A percentile compares a stretch with the other conserved stretches of the same genome.
phyloP scores from a whole-genome alignment of 164 flowering plant species.

The Buxus sempervirens region DNA sequence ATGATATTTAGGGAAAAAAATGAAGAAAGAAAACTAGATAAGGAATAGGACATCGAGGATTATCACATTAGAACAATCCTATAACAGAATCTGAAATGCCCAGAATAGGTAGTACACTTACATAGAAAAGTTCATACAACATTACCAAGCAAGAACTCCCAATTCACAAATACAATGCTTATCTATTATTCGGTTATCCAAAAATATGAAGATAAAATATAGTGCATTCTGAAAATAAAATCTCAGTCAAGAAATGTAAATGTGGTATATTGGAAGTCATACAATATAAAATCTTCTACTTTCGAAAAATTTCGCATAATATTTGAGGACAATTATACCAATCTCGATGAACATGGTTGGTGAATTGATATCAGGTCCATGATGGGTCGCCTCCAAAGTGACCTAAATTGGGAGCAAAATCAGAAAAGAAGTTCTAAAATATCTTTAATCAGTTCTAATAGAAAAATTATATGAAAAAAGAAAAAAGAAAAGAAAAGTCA shows the following conservation, averaged over 20 bases:
- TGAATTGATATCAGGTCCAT: slow-evolving; percentile 71
- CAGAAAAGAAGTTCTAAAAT: not conserved
- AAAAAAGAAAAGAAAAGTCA: slow-evolving; percentile 2
- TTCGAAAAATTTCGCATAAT: not conserved
- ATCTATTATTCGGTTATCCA: not conserved
- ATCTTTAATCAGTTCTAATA: not conserved
- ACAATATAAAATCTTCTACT: not conserved
- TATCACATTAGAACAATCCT: too few species aligned
- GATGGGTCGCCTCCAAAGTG: slow-evolving; percentile 96
- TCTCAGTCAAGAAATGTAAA: not conserved
- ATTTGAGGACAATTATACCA: slow-evolving; percentile 38
- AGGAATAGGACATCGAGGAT: too few species aligned
- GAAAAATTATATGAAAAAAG: not conserved
- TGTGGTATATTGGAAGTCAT: not conserved
- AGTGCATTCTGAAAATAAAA: not conserved
- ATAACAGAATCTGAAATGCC: too few species aligned
- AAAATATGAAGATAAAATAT: not conserved
- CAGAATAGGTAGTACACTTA: too few species aligned
- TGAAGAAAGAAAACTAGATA: too few species aligned
- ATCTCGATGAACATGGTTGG: slow-evolving; percentile 92
- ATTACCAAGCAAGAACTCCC: not conserved
- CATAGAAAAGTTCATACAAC: not conserved
- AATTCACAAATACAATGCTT: not conserved
- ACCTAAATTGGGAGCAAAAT: slow-evolving; percentile 35
- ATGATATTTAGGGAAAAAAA: too few species aligned